Base-by-base conservation (phyloP, 192 early-diverging fungal genomes). In the Linnemannia exigua region DNA sequence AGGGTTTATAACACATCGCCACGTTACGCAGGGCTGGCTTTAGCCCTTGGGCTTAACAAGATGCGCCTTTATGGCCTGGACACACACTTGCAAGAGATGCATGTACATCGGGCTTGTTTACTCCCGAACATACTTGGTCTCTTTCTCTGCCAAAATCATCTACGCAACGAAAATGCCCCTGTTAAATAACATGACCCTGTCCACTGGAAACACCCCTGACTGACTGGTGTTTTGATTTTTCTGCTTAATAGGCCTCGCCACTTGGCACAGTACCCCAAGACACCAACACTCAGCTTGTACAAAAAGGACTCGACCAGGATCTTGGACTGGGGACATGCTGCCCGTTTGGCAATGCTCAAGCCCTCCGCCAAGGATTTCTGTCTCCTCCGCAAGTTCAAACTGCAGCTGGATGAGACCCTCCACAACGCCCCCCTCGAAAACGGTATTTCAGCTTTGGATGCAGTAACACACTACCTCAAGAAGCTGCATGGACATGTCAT, bases 311-410 rank as follows among this genome's bases (percentile, higher is more conserved):
- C 90, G 0, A 46, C 79, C 35, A 87, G 63, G 47, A 67, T 91
- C 38, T 69, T 87, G 16, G 88, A 88, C 66, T 91, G 90, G 90
- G 90, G 90, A 35, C 84, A 89, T 81, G 82, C 70, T 28, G 90
- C 88, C 37, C 75, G 77, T 46, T 58, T 76, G 33, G 74, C 77
- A 75, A 86, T 82, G 79, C 72, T 82, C 33, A 79, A 85, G 66
- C 88, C 88, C 14, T 74, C 79, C 1, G 83, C 83, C 48, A 90
- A 80, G 19, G 88, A 88, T 31, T 85, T 82, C 63, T 68, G 70
- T 36, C 72, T 86, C 5, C 77, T 87, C 16, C 84, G 79, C 31
- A 84, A 84, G 67, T 89, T 89, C 74, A 89, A 89, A 69, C 52
- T 89, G 68, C 79, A 87, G 44, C 79, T 88, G 28, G 88, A 90